Evolutionary conservation across 306 rosid species (phyloP), one percentile per base, ranked within the genome.

Genomic region (Rosa chinensis): DNA sequence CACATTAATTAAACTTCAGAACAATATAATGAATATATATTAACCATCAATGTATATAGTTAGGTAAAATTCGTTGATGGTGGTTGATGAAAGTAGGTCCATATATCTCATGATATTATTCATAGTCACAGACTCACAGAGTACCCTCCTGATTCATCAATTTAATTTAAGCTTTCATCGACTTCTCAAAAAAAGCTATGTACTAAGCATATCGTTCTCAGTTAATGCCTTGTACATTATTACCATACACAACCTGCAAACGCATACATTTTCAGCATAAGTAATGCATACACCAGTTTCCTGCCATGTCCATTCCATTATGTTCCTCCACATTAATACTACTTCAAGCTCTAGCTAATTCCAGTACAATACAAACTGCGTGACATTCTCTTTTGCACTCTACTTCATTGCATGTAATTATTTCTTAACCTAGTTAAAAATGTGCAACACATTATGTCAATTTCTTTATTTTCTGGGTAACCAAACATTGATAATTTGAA

Each of bases 261-360:
- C 49, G 25, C 72, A 18, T 5, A 67, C 28, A 67, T 67, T 67
- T 66, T 8, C 72, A 66, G 72, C 47, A 39, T 4, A 32, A 17
- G 8, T 66, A 18, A 40, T 67, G 72, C 14, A 35, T 37, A 21
- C 70, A 7, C 18, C 72, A 67, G 18, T 8, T 39, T 39, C 18
- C 72, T 17, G 28, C 49, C 72, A 40, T 67, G 49, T 67, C 49
- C 21, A 6, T 11, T 67, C 71, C 42, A 39, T 67, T 32, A 35
- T 62, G 40, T 25, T 59, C 66, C 68, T 63, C 68, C 43, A 63
- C 68, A 63, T 63, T 63, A 32, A 13, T 28, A 35, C 64, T 53
- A 23, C 66, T 59, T 3, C 14, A n/a, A 2, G 10, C 62, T 20
- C 62, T 52, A 18, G 21, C 5, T 21, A 21, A 21, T 53, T 53